These are phyloP conservation scores for Aspergillus bertholletiae DNA, from an alignment of 495 filamentous ascomycete genomes.

Conservation along the genomic window DNA sequence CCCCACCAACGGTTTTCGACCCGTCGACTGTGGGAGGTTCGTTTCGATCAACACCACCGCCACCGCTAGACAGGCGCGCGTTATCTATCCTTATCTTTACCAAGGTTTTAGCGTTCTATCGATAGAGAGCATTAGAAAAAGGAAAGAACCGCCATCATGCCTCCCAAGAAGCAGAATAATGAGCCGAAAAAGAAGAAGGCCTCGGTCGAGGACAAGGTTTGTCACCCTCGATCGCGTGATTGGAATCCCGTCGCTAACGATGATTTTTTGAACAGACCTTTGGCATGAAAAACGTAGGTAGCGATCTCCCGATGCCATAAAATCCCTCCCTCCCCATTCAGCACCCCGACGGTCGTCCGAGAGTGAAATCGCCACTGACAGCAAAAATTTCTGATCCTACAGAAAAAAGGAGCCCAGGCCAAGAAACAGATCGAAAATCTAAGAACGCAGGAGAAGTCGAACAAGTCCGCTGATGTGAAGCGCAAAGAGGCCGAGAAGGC, in stretches of 20 bases:
- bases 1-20: conserved; percentile 1
- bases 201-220: conserved; percentile 80
- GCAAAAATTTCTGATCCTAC: conserved; percentile 10
- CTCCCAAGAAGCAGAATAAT: conserved; percentile 76
- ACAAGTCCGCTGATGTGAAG: conserved; percentile 81
- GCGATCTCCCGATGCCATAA: neutral
- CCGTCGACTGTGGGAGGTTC: conserved; percentile 4
- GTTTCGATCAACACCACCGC: neutral
- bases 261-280: conserved; percentile 58
- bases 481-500: conserved; percentile 84
- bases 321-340: neutral
- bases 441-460: conserved; percentile 62
- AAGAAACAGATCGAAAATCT: conserved; percentile 87
- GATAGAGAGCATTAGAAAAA: conserved; percentile 2
- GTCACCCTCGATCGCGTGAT: conserved; percentile 6
- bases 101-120: conserved; percentile 5
- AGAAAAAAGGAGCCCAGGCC: conserved; percentile 90
- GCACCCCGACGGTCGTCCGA: conserved; percentile 12
- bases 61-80: neutral
- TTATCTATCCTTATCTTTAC: neutral
- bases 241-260: conserved; percentile 13
- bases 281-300: conserved; percentile 92
- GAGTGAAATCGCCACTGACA: conserved; percentile 11
- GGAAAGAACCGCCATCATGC: conserved; percentile 60
- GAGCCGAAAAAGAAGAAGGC: conserved; percentile 68